Evolutionary conservation across 768 basidiomycete species (phyloP).

Genomic region (Lactarius sanguifluus): DNA sequence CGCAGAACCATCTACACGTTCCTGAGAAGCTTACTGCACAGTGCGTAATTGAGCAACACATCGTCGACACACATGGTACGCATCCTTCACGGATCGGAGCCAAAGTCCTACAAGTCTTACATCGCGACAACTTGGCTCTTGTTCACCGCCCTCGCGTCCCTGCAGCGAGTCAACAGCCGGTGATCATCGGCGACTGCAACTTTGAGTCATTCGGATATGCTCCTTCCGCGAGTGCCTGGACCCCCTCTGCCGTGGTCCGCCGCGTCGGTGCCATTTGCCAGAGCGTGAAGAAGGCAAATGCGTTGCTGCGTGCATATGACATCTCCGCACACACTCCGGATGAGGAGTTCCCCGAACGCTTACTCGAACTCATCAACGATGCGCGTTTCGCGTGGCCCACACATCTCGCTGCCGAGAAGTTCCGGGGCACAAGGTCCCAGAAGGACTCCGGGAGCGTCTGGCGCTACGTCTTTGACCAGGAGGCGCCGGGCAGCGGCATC

Average conservation of each 20-base stretch:
- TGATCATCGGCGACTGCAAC: conserved; percentile 74
- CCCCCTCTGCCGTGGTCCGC: conserved; percentile 56
- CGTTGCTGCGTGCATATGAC: conserved; percentile 68
- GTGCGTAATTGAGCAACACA: conserved; percentile 24
- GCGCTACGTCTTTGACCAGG: conserved; percentile 84
- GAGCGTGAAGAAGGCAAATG: conserved; percentile 59
- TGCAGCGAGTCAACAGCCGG: conserved; percentile 50
- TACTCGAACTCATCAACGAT: conserved; percentile 76
- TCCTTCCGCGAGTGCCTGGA: conserved; percentile 60
- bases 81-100: conserved; percentile 21
- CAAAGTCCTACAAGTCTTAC: conserved; percentile 25
- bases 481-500: conserved; percentile 59
- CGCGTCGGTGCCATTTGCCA: conserved; percentile 75
- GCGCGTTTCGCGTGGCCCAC: conserved; percentile 76
- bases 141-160: conserved; percentile 20
- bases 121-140: conserved; percentile 24
- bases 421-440: neutral
- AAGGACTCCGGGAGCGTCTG: conserved; percentile 54
- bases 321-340: conserved; percentile 59
- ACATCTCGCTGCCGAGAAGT: conserved; percentile 52
- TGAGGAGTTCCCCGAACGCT: conserved; percentile 64
- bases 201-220: conserved; percentile 68
- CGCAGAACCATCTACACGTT: conserved; percentile 31
- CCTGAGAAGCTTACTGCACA: conserved; percentile 36
- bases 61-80: conserved; percentile 25